These are phyloP conservation scores for Penicillium macrosclerotiorum DNA, from an alignment of 495 filamentous ascomycete genomes.

Conservation along the genomic window DNA sequence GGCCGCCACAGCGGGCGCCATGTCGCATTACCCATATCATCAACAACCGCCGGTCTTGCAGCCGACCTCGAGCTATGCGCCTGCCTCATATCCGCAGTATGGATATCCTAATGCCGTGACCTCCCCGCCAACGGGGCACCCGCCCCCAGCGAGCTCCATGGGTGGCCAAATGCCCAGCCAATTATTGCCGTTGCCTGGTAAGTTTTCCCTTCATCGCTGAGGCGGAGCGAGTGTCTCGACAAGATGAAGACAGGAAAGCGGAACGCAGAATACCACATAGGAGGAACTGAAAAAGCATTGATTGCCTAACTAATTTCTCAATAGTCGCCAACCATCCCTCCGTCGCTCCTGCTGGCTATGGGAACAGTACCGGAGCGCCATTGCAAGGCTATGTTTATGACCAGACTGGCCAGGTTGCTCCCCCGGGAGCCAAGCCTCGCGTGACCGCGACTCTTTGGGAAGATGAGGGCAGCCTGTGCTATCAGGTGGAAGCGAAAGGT, in stretches of 20 bases:
- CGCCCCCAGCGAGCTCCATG: conserved; percentile 69
- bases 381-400: conserved; percentile 66
- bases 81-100: conserved; percentile 68
- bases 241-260: too few relatives aligned
- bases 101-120: conserved; percentile 71
- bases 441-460: conserved; percentile 98
- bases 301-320: too few relatives aligned
- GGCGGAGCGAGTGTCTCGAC: too few relatives aligned
- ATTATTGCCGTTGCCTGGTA: conserved; percentile 69
- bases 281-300: conserved; percentile 3
- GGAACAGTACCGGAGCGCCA: conserved; percentile 48
- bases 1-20: conserved; percentile 72
- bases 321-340: conserved; percentile 47
- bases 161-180: conserved; percentile 50
- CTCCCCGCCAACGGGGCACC: conserved; percentile 67
- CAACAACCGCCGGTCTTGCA: conserved; percentile 80
- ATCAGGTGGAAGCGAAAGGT: conserved; percentile 94
- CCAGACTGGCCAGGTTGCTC: conserved; percentile 85
- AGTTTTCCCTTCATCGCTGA: conserved; percentile 21
- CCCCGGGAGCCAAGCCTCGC: conserved; percentile 96
- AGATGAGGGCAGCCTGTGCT: conserved; percentile 95
- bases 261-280: too few relatives aligned
- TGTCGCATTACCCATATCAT: conserved; percentile 68
- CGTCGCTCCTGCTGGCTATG: conserved; percentile 43
- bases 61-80: conserved; percentile 72